Base-by-base conservation (phyloP, 768 basidiomycete species). In the Exsudoporus frostii region DNA sequence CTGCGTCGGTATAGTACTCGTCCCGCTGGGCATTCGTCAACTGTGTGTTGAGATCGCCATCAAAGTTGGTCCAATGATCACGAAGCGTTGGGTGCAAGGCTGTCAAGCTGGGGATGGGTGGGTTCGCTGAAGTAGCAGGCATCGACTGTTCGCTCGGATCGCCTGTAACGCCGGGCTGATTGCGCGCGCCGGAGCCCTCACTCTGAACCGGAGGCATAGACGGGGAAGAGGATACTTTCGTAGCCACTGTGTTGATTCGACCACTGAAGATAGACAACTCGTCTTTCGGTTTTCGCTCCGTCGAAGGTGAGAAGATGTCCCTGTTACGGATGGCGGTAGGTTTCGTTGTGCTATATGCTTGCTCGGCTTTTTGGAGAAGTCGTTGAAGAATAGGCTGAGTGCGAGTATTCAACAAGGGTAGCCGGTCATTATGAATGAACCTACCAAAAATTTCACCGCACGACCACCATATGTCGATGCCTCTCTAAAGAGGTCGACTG, bases 241-340 rank as follows among this genome's bases (percentile, higher is more conserved):
- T 83, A 9, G 74, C 71, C 22, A 89, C 73, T 0, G 81, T 86
- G 54, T 86, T 80, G 10, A 83, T 88, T 61, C 82, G 80, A n/a
- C 88, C 88, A 45, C 86, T 82, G 66, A 90, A 90, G 24, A 90
- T 86, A 7, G 82, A 79, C 22, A 90, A 69, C 61, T 89, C 87
- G 63, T 90, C 88, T 50, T 82, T 78, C n/a, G 72, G 67, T 36
- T 77, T 79, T 24, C 72, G 69, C 11, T 65, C 56, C 13, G 70
- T 56, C 0, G 83, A 79, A 9, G 79, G 73, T 20, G 75, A 72
- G 66, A 88, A 88, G 27, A 86, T 85, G 68, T 86, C 83, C 25
- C 33, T 55, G 57, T 75, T 76, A 15, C 75, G 76, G 45, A 75
- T 71, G 44, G 68, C 69, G 2, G 75, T 64, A 8, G 79, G 73